Evolutionary conservation across 768 basidiomycete species (phyloP).

Genomic region (Termitomyces bulborhizus): DNA sequence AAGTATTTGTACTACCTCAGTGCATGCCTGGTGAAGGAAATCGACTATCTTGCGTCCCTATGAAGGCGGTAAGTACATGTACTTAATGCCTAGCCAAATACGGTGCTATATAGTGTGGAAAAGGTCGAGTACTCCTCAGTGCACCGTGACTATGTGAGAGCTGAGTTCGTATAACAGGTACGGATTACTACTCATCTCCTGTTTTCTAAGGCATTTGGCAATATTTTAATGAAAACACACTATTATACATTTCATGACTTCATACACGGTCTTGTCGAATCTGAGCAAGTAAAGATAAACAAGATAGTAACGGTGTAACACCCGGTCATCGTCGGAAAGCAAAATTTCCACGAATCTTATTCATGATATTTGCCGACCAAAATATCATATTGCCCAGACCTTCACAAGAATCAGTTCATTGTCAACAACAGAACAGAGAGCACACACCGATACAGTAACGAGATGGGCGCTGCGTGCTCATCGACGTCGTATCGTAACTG

Average conservation of each 20-base stretch:
- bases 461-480: conserved; percentile 43
- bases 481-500: conserved; percentile 47
- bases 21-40: no score
- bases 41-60: no score
- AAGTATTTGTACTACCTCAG: no score
- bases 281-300: neutral
- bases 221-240: neutral
- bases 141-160: no score
- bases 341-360: neutral
- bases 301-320: neutral
- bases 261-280: neutral
- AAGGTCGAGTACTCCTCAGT: no score
- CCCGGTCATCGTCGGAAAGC: neutral
- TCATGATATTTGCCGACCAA: conserved; percentile 21
- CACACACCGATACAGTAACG: conserved; percentile 66
- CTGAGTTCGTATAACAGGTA: no score
- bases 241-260: neutral
- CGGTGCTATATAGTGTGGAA: no score
- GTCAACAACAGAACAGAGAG: neutral
- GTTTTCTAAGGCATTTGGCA: neutral
- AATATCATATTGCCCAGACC: conserved; percentile 89
- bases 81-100: no score
- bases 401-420: conserved; percentile 19
- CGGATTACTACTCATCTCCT: neutral
- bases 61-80: no score